These are phyloP conservation scores for Angomonas desouzai DNA, from an alignment of 208 protist genomes.

Conservation along the genomic window DNA sequence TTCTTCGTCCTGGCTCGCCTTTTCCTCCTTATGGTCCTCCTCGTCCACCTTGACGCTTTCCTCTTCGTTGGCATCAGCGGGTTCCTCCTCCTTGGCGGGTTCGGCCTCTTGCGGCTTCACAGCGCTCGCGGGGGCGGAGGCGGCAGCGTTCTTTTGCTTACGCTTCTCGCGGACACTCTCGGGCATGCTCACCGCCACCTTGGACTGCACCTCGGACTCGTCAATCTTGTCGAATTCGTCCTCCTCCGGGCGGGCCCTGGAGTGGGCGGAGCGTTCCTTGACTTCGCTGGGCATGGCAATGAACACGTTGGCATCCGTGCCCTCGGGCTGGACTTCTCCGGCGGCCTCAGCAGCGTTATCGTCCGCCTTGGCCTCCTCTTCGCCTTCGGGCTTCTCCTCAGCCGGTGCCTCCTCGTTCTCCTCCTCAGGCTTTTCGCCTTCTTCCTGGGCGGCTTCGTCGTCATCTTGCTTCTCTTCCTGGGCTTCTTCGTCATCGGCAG, in stretches of 20 bases:
- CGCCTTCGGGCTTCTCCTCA: not conserved
- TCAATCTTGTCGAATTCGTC: slow-evolving; percentile 1
- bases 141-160: not conserved
- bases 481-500: not conserved
- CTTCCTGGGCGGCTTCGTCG: not conserved
- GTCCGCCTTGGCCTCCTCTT: not conserved
- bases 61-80: not conserved
- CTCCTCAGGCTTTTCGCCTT: not conserved
- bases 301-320: not conserved
- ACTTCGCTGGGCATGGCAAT: slow-evolving; percentile 2
- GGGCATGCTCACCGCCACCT: slow-evolving; percentile 3
- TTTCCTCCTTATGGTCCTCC: slow-evolving; percentile 7
- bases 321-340: not conserved
- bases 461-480: not conserved
- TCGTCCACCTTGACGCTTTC: not conserved
- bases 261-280: not conserved
- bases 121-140: not conserved
- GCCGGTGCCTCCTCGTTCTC: not conserved
- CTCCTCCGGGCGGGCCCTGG: not conserved
- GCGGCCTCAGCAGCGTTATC: not conserved
- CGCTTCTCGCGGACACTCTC: slow-evolving; percentile 3
- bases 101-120: not conserved
- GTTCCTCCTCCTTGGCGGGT: not conserved
- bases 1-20: slow-evolving; percentile 7
- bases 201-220: not conserved